Evolutionary conservation across 2,329 filamentous ascomycete genomes (phyloP).

Genomic region (Arthrocladium fulminans): DNA sequence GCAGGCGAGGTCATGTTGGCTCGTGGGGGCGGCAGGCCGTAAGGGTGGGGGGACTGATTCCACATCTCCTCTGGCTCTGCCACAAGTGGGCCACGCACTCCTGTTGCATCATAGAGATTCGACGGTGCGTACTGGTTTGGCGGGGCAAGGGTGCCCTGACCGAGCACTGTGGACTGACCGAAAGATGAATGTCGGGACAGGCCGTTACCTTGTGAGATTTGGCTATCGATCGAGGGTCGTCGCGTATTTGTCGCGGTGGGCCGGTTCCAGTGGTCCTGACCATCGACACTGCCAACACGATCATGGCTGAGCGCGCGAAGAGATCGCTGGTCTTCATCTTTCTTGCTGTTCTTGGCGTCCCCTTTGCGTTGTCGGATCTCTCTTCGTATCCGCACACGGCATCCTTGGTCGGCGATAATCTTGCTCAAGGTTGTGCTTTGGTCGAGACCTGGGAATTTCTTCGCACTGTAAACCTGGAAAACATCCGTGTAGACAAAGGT

Average conservation of each 20-base stretch:
- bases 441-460: constrained; percentile 92
- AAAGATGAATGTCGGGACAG: neutral
- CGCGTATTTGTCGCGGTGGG: constrained; percentile 4
- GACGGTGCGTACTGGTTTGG: neutral
- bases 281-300: constrained; percentile 12
- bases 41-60: neutral
- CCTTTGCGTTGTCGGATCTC: constrained; percentile 80
- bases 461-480: constrained; percentile 88
- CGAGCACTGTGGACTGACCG: neutral
- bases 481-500: constrained; percentile 81
- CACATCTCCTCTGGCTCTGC: neutral
- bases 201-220: neutral
- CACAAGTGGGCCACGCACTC: neutral
- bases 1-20: neutral
- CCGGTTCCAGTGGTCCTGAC: constrained; percentile 6
- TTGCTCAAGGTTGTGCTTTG: constrained; percentile 84
- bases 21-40: neutral
- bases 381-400: constrained; percentile 86
- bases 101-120: neutral
- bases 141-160: neutral
- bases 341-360: constrained; percentile 12
- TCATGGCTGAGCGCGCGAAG: constrained; percentile 18
- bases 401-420: constrained; percentile 90
- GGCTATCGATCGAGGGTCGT: constrained; percentile 17
- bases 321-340: constrained; percentile 15